These are phyloP conservation scores for Kockovaella imperatae DNA, from an alignment of 768 basidiomycete genomes.

Conservation along the genomic window DNA sequence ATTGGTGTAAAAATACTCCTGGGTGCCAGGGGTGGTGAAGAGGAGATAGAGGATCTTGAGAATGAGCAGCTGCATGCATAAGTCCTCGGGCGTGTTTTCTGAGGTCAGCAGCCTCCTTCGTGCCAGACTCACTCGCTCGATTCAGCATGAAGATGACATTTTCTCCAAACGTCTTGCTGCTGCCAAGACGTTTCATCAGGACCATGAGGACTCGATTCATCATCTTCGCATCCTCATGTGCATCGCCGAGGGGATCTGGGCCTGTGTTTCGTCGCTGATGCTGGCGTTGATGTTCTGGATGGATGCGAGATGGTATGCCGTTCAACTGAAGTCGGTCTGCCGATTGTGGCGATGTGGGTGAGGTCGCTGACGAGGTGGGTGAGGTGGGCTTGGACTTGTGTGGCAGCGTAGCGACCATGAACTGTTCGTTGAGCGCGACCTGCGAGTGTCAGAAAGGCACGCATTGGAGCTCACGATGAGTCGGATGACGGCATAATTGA, in stretches of 20 bases:
- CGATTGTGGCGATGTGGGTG: neutral
- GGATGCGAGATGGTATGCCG: neutral
- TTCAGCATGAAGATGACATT: slow-evolving; percentile 99
- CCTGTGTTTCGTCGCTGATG: slow-evolving; percentile 25
- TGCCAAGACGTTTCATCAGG: slow-evolving; percentile 70
- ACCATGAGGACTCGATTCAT: slow-evolving; percentile 73
- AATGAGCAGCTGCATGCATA: slow-evolving; percentile 89
- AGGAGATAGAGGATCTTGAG: slow-evolving; percentile 90
- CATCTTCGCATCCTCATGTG: slow-evolving; percentile 37
- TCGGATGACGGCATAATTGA: slow-evolving; percentile 94
- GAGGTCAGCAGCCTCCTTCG: neutral
- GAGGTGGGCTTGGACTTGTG: slow-evolving; percentile 12
- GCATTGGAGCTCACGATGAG: slow-evolving; percentile 60
- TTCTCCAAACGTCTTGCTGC: slow-evolving; percentile 92
- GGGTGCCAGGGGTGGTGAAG: slow-evolving; percentile 84
- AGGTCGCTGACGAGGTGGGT: slow-evolving; percentile 5
- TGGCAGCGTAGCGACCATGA: slow-evolving; percentile 80
- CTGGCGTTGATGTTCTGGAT: slow-evolving; percentile 14
- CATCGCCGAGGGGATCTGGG: slow-evolving; percentile 14
- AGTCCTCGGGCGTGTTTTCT: slow-evolving; percentile 81
- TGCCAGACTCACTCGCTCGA: slow-evolving; percentile 64
- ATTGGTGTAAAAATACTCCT: slow-evolving; percentile 97
- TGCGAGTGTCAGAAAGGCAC: slow-evolving; percentile 35
- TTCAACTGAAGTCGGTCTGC: neutral
- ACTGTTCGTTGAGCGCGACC: slow-evolving; percentile 94